A percentile compares a stretch with the other conserved stretches of the same genome.
Conservation (phyloP, 129 eudicot species). For the Arctium minus region DNA sequence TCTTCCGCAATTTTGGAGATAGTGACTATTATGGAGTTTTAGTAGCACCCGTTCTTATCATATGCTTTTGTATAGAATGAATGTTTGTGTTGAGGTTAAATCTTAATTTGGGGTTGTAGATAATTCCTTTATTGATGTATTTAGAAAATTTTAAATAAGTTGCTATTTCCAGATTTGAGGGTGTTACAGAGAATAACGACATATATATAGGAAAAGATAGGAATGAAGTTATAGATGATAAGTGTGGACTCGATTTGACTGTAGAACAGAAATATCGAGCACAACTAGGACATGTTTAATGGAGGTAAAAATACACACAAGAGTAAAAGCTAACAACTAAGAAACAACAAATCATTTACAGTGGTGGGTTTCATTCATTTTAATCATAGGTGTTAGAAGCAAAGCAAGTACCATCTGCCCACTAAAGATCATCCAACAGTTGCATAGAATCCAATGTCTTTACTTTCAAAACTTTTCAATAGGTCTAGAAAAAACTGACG, state of each 20-base stretch:
- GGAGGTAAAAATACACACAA: neutral
- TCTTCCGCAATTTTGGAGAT: no score
- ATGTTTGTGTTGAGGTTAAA: no score
- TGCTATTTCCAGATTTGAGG: no score
- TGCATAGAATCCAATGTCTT: neutral
- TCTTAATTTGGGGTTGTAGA: no score
- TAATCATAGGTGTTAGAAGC: neutral
- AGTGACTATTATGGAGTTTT: no score
- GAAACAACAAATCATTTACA: neutral
- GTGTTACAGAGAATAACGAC: no score
- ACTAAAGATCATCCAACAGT: neutral
- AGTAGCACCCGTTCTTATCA: no score
- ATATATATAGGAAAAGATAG: neutral
- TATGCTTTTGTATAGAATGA: no score
- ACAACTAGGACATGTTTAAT: neutral
- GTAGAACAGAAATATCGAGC: neutral
- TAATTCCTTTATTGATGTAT: no score
- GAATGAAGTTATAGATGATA: neutral
- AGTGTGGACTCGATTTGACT: neutral
- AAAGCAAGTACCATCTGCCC: neutral
- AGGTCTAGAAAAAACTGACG: slow-evolving; percentile 61
- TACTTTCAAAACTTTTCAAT: neutral
- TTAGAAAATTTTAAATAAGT: no score
- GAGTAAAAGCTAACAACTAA: neutral
- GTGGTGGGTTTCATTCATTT: neutral